Evolutionary conservation across 345 rosid genomes (phyloP).

Genomic region (Garcia nutans): DNA sequence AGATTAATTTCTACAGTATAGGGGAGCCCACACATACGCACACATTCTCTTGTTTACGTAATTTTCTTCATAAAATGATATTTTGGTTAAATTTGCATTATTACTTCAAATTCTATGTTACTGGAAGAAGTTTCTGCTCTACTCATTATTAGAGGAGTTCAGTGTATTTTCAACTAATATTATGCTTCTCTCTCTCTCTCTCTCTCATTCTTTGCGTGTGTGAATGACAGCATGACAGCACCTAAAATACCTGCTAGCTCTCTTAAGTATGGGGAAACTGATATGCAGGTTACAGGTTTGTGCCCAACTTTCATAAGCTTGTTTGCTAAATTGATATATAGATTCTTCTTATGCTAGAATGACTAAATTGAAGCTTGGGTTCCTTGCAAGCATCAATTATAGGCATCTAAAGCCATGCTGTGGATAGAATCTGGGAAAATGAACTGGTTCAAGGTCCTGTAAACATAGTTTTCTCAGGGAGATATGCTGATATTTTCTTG

Average conservation of each 20-base stretch:
- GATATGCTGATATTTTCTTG: not conserved
- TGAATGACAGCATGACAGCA: constrained; percentile 68
- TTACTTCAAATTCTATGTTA: not conserved
- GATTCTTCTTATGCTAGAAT: not conserved
- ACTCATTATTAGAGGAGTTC: not conserved
- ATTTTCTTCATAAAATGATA: not conserved
- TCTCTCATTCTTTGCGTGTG: not conserved
- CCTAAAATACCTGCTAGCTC: constrained; percentile 70
- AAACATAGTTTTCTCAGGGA: not conserved
- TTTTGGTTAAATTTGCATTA: not conserved
- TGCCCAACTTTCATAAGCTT: constrained; percentile 1
- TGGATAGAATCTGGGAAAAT: not conserved
- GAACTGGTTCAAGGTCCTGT: not conserved
- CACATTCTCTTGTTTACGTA: too few species aligned
- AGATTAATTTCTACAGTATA: not conserved
- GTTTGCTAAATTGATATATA: not conserved
- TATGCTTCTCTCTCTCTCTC: not conserved
- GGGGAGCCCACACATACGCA: not conserved
- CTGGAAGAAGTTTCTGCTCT: not conserved
- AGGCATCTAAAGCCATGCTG: not conserved
- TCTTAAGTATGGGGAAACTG: constrained; percentile 71
- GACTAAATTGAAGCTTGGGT: not conserved
- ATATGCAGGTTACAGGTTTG: constrained; percentile 66
- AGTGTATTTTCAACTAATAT: not conserved
- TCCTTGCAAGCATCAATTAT: not conserved